A percentile compares a stretch with the other conserved stretches of the same genome.
These are phyloP conservation scores for Articulospora tetracladia DNA, from an alignment of 495 filamentous ascomycete species.

Conservation along the genomic window DNA sequence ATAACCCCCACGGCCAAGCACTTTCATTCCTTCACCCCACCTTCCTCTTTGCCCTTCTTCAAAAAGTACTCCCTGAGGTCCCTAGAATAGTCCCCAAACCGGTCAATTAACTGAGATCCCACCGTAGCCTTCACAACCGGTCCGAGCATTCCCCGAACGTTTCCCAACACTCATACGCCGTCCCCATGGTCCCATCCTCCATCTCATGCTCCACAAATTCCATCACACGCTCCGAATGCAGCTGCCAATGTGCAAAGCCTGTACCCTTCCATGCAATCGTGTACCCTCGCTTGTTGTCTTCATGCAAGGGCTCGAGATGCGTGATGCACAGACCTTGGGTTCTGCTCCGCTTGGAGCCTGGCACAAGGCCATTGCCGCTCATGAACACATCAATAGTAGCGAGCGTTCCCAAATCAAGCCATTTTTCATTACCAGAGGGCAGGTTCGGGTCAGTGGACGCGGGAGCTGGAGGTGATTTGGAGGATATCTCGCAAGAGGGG, in stretches of 20 bases:
- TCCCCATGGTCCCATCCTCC: slow-evolving; percentile 5
- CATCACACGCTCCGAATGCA: slow-evolving; percentile 20
- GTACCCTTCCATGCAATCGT: slow-evolving; percentile 17
- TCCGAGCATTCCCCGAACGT: slow-evolving; percentile 17
- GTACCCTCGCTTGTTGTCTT: slow-evolving; percentile 10
- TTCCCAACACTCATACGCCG: slow-evolving; percentile 20
- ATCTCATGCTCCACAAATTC: slow-evolving; percentile 13
- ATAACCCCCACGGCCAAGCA: too few relatives aligned
- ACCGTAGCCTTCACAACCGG: slow-evolving; percentile 11
- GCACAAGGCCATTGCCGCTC: slow-evolving; percentile 13
- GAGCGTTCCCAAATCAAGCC: slow-evolving; percentile 5
- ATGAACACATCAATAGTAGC: slow-evolving; percentile 13
- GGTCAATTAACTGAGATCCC: slow-evolving; percentile 10
- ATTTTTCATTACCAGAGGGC: background rate
- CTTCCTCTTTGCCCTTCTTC: background rate
- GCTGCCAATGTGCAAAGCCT: slow-evolving; percentile 12
- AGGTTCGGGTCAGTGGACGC: background rate
- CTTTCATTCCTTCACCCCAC: background rate
- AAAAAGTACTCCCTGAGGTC: slow-evolving; percentile 14
- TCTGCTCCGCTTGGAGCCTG: slow-evolving; percentile 5
- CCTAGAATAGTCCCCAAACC: slow-evolving; percentile 19
- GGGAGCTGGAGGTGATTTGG: background rate
- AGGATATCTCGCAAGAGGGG: slow-evolving; percentile 1
- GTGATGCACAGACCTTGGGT: slow-evolving; percentile 6
- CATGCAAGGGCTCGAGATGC: background rate